Conservation (phyloP, 148 eudicot genomes). For the Oxyria digyna region DNA sequence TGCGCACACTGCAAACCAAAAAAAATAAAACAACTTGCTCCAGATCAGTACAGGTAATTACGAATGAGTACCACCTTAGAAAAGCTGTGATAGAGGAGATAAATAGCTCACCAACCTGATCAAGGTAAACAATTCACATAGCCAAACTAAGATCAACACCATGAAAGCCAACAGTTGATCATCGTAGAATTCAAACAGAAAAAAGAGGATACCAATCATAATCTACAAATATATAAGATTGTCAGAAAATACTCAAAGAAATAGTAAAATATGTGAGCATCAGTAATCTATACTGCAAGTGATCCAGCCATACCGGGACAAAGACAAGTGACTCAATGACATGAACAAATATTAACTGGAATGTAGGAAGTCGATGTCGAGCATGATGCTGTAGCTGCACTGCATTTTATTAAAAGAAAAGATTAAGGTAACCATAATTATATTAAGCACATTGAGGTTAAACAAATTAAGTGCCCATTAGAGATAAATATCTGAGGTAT, state of each 20-base stretch:
- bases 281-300: background rate
- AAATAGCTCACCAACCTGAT: constrained; percentile 47
- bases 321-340: constrained; percentile 96
- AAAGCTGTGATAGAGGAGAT: background rate
- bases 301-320: constrained; percentile 64
- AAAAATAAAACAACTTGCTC: constrained; percentile 1
- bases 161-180: constrained; percentile 98
- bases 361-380: constrained; percentile 95
- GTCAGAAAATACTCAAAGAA: background rate
- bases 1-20: constrained; percentile 76
- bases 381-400: constrained; percentile 99
- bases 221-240: constrained; percentile 44
- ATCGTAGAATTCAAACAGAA: constrained; percentile 92
- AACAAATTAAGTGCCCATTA: background rate
- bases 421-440: background rate
- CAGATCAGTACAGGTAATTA: background rate
- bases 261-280: background rate
- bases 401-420: constrained; percentile 24
- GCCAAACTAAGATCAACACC: constrained; percentile 96
- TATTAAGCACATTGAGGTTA: background rate
- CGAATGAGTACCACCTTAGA: background rate
- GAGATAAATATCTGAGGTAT: background rate
- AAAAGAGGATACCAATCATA: constrained; percentile 95
- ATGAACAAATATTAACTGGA: constrained; percentile 96
- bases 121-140: constrained; percentile 92